A percentile compares a stretch with the other conserved stretches of the same genome.
These are phyloP conservation scores for Vanrija humicola DNA, from an alignment of 1,284 basidiomycete genomes.

Conservation along the genomic window DNA sequence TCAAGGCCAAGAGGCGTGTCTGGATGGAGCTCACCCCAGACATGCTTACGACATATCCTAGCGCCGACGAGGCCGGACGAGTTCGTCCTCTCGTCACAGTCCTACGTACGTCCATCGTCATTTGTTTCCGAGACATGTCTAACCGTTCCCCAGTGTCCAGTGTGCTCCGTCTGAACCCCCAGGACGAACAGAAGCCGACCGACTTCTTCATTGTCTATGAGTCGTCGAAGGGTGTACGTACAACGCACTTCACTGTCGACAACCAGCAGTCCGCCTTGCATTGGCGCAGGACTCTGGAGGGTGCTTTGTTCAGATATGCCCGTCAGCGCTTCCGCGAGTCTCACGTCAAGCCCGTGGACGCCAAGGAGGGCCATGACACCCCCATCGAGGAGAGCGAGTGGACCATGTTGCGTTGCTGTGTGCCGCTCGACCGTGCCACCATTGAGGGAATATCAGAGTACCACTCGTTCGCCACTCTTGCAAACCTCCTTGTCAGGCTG, in stretches of 20 bases:
- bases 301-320: constrained; percentile 45
- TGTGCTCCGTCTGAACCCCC: constrained; percentile 51
- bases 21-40: constrained; percentile 63
- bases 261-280: constrained; percentile 57
- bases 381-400: constrained; percentile 36
- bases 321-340: constrained; percentile 23
- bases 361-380: not conserved
- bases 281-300: constrained; percentile 59
- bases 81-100: constrained; percentile 57
- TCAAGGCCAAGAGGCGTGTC: constrained; percentile 53
- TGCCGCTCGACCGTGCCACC: constrained; percentile 56
- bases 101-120: constrained; percentile 52
- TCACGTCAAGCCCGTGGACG: constrained; percentile 1
- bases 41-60: constrained; percentile 60
- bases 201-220: constrained; percentile 51
- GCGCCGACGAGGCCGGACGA: constrained; percentile 57
- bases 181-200: constrained; percentile 53
- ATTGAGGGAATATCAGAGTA: constrained; percentile 39
- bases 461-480: constrained; percentile 46
- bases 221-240: constrained; percentile 31
- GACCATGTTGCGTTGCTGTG: constrained; percentile 56
- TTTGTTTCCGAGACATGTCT: not conserved
- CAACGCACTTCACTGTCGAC: constrained; percentile 55
- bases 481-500: constrained; percentile 34
- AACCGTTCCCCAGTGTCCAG: constrained; percentile 16